These are phyloP conservation scores for Coniochaeta ligniaria DNA, from an alignment of 2,329 filamentous ascomycete genomes.

Conservation along the genomic window DNA sequence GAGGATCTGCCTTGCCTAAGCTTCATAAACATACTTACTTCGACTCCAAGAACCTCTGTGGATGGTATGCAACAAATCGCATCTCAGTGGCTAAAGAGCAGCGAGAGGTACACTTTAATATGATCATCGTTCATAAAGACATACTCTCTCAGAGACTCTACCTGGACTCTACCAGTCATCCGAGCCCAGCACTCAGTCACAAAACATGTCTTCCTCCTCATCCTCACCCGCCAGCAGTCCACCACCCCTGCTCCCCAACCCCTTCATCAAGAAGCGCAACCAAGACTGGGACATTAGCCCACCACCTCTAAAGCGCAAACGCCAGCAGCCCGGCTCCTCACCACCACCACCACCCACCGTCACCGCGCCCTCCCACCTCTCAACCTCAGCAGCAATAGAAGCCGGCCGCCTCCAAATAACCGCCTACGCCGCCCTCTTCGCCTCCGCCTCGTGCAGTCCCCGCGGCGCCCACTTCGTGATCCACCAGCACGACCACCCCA, in stretches of 20 bases:
- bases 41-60: too few species aligned
- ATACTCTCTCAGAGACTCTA: not conserved
- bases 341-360: not conserved
- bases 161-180: not conserved
- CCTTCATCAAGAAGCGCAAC: not conserved
- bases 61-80: too few species aligned
- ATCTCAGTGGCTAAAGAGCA: too few species aligned
- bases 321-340: not conserved
- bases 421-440: constrained; percentile 29
- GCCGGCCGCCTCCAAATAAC: constrained; percentile 26
- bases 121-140: not conserved
- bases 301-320: not conserved
- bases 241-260: not conserved
- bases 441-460: constrained; percentile 18
- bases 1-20: too few species aligned
- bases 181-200: not conserved
- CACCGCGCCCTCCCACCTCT: not conserved
- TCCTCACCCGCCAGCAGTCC: not conserved
- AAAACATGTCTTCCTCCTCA: not conserved
- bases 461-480: constrained; percentile 55
- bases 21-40: too few species aligned
- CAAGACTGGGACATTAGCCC: not conserved
- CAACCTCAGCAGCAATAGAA: constrained; percentile 29
- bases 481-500: constrained; percentile 66
- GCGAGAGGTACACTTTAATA: too few species aligned